phyloP scores from a whole-genome alignment of 768 basidiomycete genomes.

The Boletus vermiculosoides region DNA sequence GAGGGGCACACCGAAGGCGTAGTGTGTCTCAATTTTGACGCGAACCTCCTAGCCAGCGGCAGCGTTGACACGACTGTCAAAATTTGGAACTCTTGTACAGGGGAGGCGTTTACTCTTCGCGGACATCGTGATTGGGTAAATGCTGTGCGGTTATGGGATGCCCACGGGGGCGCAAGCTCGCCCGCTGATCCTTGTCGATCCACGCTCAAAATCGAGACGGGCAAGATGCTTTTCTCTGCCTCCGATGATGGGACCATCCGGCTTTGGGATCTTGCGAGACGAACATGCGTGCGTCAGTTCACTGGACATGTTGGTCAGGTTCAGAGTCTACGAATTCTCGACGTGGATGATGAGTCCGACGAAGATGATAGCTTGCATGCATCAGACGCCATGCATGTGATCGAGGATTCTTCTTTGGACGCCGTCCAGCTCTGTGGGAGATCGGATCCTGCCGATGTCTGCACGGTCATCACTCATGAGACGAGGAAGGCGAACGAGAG shows the following conservation, averaged over 20 bases:
- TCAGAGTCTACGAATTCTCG: slow-evolving; percentile 81
- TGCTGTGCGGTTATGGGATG: slow-evolving; percentile 90
- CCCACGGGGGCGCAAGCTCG: slow-evolving; percentile 7
- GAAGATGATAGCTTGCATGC: slow-evolving; percentile 17
- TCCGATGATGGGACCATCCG: slow-evolving; percentile 93
- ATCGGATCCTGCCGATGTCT: slow-evolving; percentile 21
- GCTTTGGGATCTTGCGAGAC: slow-evolving; percentile 85
- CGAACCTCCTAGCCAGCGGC: slow-evolving; percentile 88
- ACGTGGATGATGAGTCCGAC: slow-evolving; percentile 54
- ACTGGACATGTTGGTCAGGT: slow-evolving; percentile 93
- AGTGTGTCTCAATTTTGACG: slow-evolving; percentile 88
- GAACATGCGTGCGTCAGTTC: slow-evolving; percentile 81
- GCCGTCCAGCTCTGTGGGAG: slow-evolving; percentile 15
- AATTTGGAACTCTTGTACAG: slow-evolving; percentile 91
- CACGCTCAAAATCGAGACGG: slow-evolving; percentile 61
- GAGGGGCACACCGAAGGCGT: slow-evolving; percentile 91
- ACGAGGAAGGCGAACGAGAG: slow-evolving; percentile 8
- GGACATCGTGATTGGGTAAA: slow-evolving; percentile 98
- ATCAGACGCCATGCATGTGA: slow-evolving; percentile 8
- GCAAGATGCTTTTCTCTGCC: slow-evolving; percentile 96
- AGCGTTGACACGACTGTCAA: slow-evolving; percentile 94
- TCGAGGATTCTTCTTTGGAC: slow-evolving; percentile 18
- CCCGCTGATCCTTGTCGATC: slow-evolving; percentile 26
- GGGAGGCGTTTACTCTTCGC: slow-evolving; percentile 87
- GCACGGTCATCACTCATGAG: slow-evolving; percentile 33